A percentile compares a stretch with the other conserved stretches of the same genome.
phyloP scores from a whole-genome alignment of 2,329 filamentous ascomycete species.

The Phialemoniopsis sp. region DNA sequence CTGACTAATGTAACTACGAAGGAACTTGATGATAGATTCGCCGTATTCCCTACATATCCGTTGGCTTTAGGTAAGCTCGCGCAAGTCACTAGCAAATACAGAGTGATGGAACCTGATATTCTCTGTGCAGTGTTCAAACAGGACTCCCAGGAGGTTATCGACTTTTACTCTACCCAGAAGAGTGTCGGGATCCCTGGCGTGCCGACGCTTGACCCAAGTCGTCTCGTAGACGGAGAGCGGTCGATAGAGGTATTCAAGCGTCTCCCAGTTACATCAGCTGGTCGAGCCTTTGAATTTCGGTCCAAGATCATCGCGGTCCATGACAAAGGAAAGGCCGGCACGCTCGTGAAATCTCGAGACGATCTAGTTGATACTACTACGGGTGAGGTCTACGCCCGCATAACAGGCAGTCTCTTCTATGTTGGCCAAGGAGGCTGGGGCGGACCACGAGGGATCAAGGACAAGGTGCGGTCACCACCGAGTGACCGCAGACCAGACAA shows the following conservation, averaged over 20 bases:
- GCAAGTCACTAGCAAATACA: too few relatives aligned
- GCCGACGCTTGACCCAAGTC: slow-evolving; percentile 59
- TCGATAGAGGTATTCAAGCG: slow-evolving; percentile 60
- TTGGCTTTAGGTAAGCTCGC: too few relatives aligned
- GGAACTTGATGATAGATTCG: too few relatives aligned
- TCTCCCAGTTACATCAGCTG: slow-evolving; percentile 56
- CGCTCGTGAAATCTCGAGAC: slow-evolving; percentile 64
- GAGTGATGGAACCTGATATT: too few relatives aligned
- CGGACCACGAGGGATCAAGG: slow-evolving; percentile 19
- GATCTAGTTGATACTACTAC: slow-evolving; percentile 57
- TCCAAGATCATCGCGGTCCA: slow-evolving; percentile 53
- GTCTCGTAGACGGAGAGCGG: slow-evolving; percentile 65
- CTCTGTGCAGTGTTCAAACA: slow-evolving; percentile 56
- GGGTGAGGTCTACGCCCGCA: slow-evolving; percentile 58
- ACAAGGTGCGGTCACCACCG: neutral
- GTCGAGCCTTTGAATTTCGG: slow-evolving; percentile 46
- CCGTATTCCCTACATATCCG: too few relatives aligned
- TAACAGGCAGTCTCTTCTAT: slow-evolving; percentile 59
- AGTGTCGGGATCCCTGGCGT: slow-evolving; percentile 57
- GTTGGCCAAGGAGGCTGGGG: slow-evolving; percentile 53
- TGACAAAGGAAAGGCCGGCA: slow-evolving; percentile 68
- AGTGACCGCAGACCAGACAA: too few relatives aligned
- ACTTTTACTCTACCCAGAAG: slow-evolving; percentile 61
- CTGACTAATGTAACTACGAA: too few relatives aligned
- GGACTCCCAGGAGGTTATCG: slow-evolving; percentile 61